Evolutionary conservation across 106 monocot genomes (phyloP).

Genomic region (Agapanthus africanus): DNA sequence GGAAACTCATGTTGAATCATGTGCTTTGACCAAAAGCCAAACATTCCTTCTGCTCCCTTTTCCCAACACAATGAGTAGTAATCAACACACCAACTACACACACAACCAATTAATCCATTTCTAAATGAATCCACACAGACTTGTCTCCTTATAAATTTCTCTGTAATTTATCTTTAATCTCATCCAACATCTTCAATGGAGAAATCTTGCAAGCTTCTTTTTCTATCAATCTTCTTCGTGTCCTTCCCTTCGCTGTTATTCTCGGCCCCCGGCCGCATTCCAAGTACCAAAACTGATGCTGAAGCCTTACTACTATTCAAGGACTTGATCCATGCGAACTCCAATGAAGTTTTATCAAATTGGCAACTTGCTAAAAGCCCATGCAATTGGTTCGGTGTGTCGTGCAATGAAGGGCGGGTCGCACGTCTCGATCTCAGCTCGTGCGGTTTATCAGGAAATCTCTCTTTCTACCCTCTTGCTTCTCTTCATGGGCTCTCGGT

Average conservation of each 20-base stretch:
- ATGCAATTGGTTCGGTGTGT: constrained; percentile 63
- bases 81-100: neutral
- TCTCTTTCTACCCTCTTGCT: constrained; percentile 32
- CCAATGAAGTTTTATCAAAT: constrained; percentile 35
- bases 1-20: constrained; percentile 3
- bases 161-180: neutral
- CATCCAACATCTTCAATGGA: constrained; percentile 13
- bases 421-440: constrained; percentile 37
- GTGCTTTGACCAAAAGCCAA: constrained; percentile 1
- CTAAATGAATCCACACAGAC: neutral
- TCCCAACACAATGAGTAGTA: constrained; percentile 10
- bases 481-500: constrained; percentile 32
- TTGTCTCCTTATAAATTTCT: constrained; percentile 2
- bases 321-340: constrained; percentile 33
- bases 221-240: constrained; percentile 21
- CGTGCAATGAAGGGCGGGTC: constrained; percentile 45
- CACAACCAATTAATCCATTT: neutral
- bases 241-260: constrained; percentile 9
- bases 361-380: constrained; percentile 31
- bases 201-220: constrained; percentile 5
- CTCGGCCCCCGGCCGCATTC: neutral
- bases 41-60: constrained; percentile 3
- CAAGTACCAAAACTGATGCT: constrained; percentile 34
- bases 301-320: constrained; percentile 55
- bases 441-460: constrained; percentile 35